Evolutionary conservation across 129 eudicot genomes (phyloP).

Genomic region (Mikania micrantha): DNA sequence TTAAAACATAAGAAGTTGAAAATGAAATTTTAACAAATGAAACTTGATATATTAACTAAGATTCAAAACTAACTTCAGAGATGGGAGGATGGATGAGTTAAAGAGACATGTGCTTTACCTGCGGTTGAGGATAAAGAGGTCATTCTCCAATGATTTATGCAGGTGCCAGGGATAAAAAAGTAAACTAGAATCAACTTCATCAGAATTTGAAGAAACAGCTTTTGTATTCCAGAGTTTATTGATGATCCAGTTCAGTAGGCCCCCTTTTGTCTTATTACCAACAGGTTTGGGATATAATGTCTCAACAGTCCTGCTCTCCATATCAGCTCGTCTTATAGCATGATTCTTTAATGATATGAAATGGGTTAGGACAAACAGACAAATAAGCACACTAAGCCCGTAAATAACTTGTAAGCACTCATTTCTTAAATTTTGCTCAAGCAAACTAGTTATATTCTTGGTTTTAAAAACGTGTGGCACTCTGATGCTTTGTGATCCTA

Average conservation of each 20-base stretch:
- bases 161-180: constrained; percentile 88
- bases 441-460: too few species aligned
- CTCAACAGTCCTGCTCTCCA: constrained; percentile 72
- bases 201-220: constrained; percentile 32
- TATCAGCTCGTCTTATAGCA: constrained; percentile 93
- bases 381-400: neutral
- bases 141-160: constrained; percentile 41
- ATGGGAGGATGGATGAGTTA: neutral
- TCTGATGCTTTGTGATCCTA: too few species aligned
- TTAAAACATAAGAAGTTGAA: neutral
- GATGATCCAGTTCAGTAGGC: constrained; percentile 64
- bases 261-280: constrained; percentile 23
- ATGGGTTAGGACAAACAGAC: neutral
- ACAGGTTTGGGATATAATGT: constrained; percentile 56
- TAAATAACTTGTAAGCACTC: neutral
- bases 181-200: constrained; percentile 42
- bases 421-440: neutral
- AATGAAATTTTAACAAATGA: neutral
- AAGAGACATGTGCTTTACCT: constrained; percentile 66
- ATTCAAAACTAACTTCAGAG: neutral
- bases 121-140: constrained; percentile 55
- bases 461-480: too few species aligned
- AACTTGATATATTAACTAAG: neutral
- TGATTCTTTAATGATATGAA: constrained; percentile 65
- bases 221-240: constrained; percentile 53